Evolutionary conservation across 805 yeast species (phyloP).

Genomic region (Naumovozyma castellii): DNA sequence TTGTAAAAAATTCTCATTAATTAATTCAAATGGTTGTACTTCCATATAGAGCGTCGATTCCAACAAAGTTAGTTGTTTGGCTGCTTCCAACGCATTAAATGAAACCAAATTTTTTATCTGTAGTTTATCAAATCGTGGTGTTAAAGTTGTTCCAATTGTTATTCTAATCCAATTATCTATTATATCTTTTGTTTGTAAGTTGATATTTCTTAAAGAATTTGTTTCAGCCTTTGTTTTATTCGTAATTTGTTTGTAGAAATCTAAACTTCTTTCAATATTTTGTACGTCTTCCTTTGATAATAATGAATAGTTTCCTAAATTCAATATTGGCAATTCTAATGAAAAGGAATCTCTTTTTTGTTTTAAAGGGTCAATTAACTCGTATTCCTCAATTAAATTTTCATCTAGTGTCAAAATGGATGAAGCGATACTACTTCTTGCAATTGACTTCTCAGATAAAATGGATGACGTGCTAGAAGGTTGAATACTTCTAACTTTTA

Average conservation of each 20-base stretch:
- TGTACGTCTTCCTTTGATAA: slow-evolving; percentile 29
- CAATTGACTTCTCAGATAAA: slow-evolving; percentile 31
- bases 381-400: slow-evolving; percentile 50
- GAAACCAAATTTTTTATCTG: slow-evolving; percentile 26
- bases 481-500: slow-evolving; percentile 9
- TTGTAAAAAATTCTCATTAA: slow-evolving; percentile 54
- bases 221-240: too few relatives aligned
- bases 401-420: slow-evolving; percentile 31
- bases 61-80: slow-evolving; percentile 65
- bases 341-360: slow-evolving; percentile 31
- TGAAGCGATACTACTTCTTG: slow-evolving; percentile 14
- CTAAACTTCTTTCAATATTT: slow-evolving; percentile 36
- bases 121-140: neutral
- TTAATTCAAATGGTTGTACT: slow-evolving; percentile 54
- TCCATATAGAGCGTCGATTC: slow-evolving; percentile 59
- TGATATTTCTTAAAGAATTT: neutral
- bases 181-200: neutral
- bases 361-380: slow-evolving; percentile 36
- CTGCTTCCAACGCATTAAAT: slow-evolving; percentile 62
- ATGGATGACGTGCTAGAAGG: slow-evolving; percentile 14
- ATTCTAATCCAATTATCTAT: neutral
- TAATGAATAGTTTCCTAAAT: slow-evolving; percentile 30
- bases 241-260: neutral
- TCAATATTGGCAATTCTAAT: slow-evolving; percentile 24
- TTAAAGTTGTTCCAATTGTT: too few relatives aligned